Evolutionary conservation across 305 asterid species (phyloP).

Genomic region (Rubia tinctorum): DNA sequence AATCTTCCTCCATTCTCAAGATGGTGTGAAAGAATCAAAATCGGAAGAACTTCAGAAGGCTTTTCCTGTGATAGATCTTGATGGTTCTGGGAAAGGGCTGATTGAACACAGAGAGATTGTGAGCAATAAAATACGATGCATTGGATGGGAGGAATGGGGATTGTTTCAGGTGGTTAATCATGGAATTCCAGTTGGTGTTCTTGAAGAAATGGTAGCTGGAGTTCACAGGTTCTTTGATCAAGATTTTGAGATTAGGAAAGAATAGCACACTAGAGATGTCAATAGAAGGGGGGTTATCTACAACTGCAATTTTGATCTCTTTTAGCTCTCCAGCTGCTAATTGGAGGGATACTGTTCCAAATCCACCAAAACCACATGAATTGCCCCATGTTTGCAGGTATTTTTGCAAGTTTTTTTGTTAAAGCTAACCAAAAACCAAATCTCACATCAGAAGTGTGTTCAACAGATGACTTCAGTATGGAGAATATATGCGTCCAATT

Average conservation of each 20-base stretch:
- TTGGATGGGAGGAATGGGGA: constrained; percentile 28
- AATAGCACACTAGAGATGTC: constrained; percentile 10
- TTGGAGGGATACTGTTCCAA: constrained; percentile 24
- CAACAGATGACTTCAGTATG: no score
- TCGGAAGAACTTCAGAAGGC: background rate
- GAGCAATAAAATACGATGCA: constrained; percentile 19
- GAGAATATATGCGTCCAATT: no score
- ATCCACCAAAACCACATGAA: constrained; percentile 19
- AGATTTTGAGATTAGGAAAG: constrained; percentile 19
- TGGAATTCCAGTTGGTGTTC: background rate
- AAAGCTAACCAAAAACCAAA: no score
- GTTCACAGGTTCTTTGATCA: constrained; percentile 23
- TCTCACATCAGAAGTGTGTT: no score
- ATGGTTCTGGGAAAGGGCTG: constrained; percentile 3
- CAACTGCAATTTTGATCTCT: constrained; percentile 16
- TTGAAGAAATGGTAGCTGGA: constrained; percentile 26
- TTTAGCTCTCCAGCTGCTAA: constrained; percentile 10
- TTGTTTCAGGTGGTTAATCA: constrained; percentile 34
- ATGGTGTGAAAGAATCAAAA: background rate
- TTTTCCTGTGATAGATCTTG: constrained; percentile 30
- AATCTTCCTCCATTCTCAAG: constrained; percentile 19
- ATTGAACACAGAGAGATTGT: constrained; percentile 13
- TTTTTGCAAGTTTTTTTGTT: no score
- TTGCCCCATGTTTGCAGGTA: constrained; percentile 20
- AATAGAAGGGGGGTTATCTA: constrained; percentile 5